Percentiles rank a stretch among this genome's conserved stretches.
Evolutionary conservation across 768 basidiomycete genomes (phyloP).

Genomic region (Mycena vitilis): DNA sequence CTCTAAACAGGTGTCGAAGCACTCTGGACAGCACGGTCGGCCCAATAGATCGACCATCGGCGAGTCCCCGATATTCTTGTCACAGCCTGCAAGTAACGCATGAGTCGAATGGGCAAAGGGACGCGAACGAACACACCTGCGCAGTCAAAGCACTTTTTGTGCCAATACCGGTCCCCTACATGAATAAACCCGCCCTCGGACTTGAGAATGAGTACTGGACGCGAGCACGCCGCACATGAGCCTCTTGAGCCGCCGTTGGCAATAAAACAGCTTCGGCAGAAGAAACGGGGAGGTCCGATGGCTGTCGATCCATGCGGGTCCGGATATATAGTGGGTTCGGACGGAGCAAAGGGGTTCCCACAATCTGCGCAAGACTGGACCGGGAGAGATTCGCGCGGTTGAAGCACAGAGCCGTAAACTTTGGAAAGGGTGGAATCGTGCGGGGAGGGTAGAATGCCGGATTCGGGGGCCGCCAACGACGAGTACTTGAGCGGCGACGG

Average conservation of each 20-base stretch:
- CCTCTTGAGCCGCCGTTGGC: conserved; percentile 83
- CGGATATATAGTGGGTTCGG: conserved; percentile 87
- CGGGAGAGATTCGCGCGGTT: conserved; percentile 78
- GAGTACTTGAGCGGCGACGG: conserved; percentile 69
- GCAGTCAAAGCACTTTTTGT: conserved; percentile 85
- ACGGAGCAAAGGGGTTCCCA: conserved; percentile 70
- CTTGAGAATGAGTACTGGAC: conserved; percentile 80
- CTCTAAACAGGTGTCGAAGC: conserved; percentile 82
- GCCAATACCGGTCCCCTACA: conserved; percentile 78
- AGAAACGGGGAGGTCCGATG: conserved; percentile 62
- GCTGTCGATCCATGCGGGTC: conserved; percentile 59
- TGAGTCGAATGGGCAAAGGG: background rate
- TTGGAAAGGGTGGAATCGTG: conserved; percentile 75
- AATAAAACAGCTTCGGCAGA: conserved; percentile 81
- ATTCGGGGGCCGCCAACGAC: conserved; percentile 62
- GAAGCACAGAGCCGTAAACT: conserved; percentile 87
- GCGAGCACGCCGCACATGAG: conserved; percentile 71
- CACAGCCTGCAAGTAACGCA: conserved; percentile 58
- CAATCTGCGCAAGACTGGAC: conserved; percentile 79
- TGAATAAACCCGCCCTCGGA: conserved; percentile 84
- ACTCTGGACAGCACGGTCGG: conserved; percentile 80
- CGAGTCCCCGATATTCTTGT: conserved; percentile 74
- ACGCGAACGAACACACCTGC: conserved; percentile 28
- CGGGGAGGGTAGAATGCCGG: conserved; percentile 69
- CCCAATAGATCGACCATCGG: conserved; percentile 90